Evolutionary conservation across 1,139 yeast species (phyloP), one percentile per base, ranked within the genome.

Genomic region (Scheffersomyces parashehatae): DNA sequence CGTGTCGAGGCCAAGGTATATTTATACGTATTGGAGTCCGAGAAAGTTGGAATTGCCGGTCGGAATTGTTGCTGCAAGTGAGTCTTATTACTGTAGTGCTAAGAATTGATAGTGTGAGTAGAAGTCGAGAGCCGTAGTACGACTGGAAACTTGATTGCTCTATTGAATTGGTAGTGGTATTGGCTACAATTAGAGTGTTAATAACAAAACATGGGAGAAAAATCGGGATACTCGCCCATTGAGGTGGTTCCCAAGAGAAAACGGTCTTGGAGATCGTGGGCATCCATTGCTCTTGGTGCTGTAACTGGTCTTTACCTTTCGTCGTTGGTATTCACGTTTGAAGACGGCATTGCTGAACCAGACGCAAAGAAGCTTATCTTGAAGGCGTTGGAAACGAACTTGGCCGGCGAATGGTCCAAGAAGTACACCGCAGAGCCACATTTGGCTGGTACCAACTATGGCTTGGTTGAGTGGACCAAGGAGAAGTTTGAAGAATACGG

Each of bases 401-500:
- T 61, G 33, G 70, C 71, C 1, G 59, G 59, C 3, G 59, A 62
- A 7, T 74, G 73, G 60, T 56, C 74, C 30, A 50, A 62, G 42
- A 50, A 59, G 37, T 69, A 70, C 49, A 67, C 76, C 4, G 50
- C 62, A 10, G 58, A 62, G 28, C 52, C 64, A 2, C 77, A 73
- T 51, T 58, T 67, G 48, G 70, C 75, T 5, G 81, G 81, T 1
- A 74, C 73, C 35, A 65, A 60, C 46, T 64, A 60, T 37, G 70
- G 67, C 14, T 54, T 70, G 28, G 67, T 65, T 10, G 67, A 73
- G 31, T 75, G 68, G 58, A 74, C 79, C 6, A 54, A 63, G 9
- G 59, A 61, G 12, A 62, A 70, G 53, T 65, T 77, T 16, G 59
- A 58, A 43, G 64, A 67, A 43, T 63, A 65, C 50, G 87, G 85